These are phyloP conservation scores for Candida mattraensis DNA, from an alignment of 805 yeast species.

Conservation along the genomic window DNA sequence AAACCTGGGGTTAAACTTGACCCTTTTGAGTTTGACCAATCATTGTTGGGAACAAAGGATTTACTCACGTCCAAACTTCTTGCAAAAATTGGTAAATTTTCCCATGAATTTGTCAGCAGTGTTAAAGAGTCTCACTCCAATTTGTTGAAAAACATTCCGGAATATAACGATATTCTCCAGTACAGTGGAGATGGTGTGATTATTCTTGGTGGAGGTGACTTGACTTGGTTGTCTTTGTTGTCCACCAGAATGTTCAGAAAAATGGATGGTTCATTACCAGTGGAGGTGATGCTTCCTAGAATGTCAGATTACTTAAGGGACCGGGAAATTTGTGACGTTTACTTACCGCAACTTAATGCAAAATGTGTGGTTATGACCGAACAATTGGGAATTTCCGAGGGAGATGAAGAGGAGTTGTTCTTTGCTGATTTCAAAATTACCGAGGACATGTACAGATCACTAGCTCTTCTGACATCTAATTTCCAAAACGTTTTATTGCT, in stretches of 20 bases:
- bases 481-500: slow-evolving; percentile 47
- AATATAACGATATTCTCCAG: slow-evolving; percentile 33
- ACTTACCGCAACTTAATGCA: slow-evolving; percentile 51
- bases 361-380: slow-evolving; percentile 56
- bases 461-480: slow-evolving; percentile 43
- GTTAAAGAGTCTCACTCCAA: slow-evolving; percentile 35
- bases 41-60: slow-evolving; percentile 5
- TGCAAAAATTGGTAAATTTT: slow-evolving; percentile 16
- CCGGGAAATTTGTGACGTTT: slow-evolving; percentile 46
- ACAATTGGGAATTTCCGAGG: slow-evolving; percentile 40
- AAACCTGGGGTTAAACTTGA: slow-evolving; percentile 22
- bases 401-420: slow-evolving; percentile 38
- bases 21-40: slow-evolving; percentile 16
- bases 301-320: slow-evolving; percentile 39
- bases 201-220: slow-evolving; percentile 65
- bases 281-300: slow-evolving; percentile 46
- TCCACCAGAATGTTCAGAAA: slow-evolving; percentile 51
- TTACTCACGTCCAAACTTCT: slow-evolving; percentile 9
- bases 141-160: slow-evolving; percentile 38
- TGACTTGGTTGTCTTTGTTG: slow-evolving; percentile 58
- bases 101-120: slow-evolving; percentile 26
- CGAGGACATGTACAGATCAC: slow-evolving; percentile 33
- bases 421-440: slow-evolving; percentile 40
- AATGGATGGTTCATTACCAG: slow-evolving; percentile 46
- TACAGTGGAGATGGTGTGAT: slow-evolving; percentile 57